A percentile compares a stretch with the other conserved stretches of the same genome.
phyloP scores from a whole-genome alignment of 331 rosid species.

The Malus hybrid region DNA sequence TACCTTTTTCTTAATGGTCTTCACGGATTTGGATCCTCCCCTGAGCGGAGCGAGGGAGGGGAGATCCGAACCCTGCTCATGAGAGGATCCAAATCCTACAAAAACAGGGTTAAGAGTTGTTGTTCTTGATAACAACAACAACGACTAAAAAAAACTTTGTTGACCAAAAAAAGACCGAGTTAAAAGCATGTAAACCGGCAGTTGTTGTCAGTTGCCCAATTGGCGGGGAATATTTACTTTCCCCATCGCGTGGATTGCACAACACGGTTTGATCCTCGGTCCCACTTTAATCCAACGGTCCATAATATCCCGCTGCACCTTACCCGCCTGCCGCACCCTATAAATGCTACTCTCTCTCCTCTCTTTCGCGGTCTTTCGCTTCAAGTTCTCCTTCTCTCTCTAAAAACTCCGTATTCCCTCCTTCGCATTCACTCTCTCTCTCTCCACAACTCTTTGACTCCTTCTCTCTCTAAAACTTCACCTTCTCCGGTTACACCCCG shows the following conservation, averaged over 20 bases:
- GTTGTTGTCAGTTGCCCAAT: neutral
- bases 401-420: too few species aligned
- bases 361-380: conserved; percentile 11
- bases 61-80: too few species aligned
- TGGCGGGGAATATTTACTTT: neutral
- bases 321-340: neutral
- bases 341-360: neutral
- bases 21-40: too few species aligned
- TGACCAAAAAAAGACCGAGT: too few species aligned
- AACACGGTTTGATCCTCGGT: neutral
- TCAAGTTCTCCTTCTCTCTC: too few species aligned
- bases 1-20: too few species aligned
- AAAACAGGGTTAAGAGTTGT: too few species aligned
- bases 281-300: neutral
- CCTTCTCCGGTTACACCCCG: neutral
- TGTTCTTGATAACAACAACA: too few species aligned
- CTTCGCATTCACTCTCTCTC: neutral
- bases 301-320: rapidly evolving
- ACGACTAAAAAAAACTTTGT: too few species aligned
- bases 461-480: neutral
- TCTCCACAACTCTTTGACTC: neutral
- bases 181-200: neutral
- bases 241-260: neutral
- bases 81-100: too few species aligned
- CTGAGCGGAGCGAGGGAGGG: too few species aligned